Evolutionary conservation across 2,329 filamentous ascomycete genomes (phyloP), one percentile per base, ranked within the genome.

Genomic region (Anisogramma anomala): DNA sequence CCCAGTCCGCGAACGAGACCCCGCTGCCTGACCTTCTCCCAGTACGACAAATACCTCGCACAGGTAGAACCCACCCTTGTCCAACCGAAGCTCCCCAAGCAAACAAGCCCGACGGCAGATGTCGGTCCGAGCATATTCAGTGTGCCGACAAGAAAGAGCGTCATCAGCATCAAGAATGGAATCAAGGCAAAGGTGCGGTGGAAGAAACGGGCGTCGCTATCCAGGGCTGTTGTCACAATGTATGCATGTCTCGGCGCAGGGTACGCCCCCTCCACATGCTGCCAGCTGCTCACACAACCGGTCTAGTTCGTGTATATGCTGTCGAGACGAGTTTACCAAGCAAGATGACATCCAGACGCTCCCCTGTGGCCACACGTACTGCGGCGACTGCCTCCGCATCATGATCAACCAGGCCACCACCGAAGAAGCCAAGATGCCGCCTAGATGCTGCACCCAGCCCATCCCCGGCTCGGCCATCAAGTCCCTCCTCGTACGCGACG

Each of bases 381-480:
- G 76, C 58, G 55, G 64, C 27, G 56, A 59, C 36, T 80, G 76
- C 49, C 55, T 79, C 10, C 61, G 61, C 38, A 61, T 68, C 26
- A 62, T 79, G 53, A 64, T 77, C 43, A 63, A 64, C 15, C 69
- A 77, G 53, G 69, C 74, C 17, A 65, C 63, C 28, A 61, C 60
- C 11, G 68, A 77, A 49, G 75, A 79, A 56, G 64, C 68, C 39
- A 74, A 68, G 48, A 77, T 79, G 72, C 76, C 75, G 6, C 75
- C 76, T 0, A 62, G 72, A 41, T 79, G 76, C 53, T 79, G 75
- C 53, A 66, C 67, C 1, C 66, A 71, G 49, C 68, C 74, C 1
- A 65, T 79, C 19, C 67, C 73, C 2, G 61, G 64, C 19, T 48
- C 58, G 2, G 61, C 66, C 23, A 63, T 79, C 46, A 69, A 67